These are phyloP conservation scores for Saccharomycopsis fodiens DNA, from an alignment of 805 yeast genomes.

Conservation along the genomic window DNA sequence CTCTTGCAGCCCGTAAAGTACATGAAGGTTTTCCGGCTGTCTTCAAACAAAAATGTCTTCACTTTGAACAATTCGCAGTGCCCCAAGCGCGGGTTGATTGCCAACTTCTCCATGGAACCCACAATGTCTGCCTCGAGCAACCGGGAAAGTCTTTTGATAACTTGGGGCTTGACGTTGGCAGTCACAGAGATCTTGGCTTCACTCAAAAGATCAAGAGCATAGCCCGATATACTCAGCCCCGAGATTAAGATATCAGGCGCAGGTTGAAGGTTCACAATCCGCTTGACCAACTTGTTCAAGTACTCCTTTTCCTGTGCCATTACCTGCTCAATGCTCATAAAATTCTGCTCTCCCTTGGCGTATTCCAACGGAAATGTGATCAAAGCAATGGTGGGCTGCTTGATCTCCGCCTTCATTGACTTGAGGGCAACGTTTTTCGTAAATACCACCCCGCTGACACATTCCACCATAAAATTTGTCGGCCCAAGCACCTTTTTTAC, in stretches of 20 bases:
- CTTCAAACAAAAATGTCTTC: slow-evolving; percentile 50
- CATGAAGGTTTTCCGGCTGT: slow-evolving; percentile 61
- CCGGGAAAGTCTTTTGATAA: slow-evolving; percentile 68
- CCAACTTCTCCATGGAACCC: slow-evolving; percentile 76
- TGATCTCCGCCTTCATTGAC: slow-evolving; percentile 59
- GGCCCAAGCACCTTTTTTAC: slow-evolving; percentile 83
- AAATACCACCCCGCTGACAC: slow-evolving; percentile 74
- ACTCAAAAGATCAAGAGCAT: slow-evolving; percentile 64
- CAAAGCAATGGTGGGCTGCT: slow-evolving; percentile 68
- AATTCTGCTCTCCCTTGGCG: slow-evolving; percentile 64
- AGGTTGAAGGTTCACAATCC: slow-evolving; percentile 53
- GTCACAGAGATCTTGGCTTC: slow-evolving; percentile 78
- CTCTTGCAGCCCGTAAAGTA: slow-evolving; percentile 71
- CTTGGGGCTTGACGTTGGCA: slow-evolving; percentile 71
- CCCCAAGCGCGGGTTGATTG: slow-evolving; percentile 67
- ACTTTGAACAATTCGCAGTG: slow-evolving; percentile 67
- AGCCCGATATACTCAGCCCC: slow-evolving; percentile 74
- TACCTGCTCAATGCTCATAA: slow-evolving; percentile 75
- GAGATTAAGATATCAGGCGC: slow-evolving; percentile 74
- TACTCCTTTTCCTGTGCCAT: slow-evolving; percentile 84
- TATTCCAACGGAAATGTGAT: slow-evolving; percentile 89
- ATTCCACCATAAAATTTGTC: slow-evolving; percentile 45
- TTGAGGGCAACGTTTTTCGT: slow-evolving; percentile 77
- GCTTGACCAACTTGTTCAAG: slow-evolving; percentile 68
- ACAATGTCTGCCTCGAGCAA: slow-evolving; percentile 81